phyloP scores from a whole-genome alignment of 768 basidiomycete genomes.

The Rhizopogon roseolus region DNA sequence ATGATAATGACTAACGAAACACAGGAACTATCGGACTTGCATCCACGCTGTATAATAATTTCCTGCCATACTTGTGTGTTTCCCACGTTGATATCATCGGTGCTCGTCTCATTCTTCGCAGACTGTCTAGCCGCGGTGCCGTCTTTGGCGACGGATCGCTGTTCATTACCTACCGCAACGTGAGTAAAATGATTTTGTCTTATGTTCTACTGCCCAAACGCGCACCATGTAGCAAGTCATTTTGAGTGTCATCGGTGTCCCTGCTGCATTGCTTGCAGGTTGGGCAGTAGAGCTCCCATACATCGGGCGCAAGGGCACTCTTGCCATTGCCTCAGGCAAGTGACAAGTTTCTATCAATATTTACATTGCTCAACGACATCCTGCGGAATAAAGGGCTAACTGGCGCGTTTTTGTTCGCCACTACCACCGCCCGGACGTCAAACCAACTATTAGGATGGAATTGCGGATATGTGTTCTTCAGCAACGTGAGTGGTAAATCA shows the following conservation, averaged over 20 bases:
- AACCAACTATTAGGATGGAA: constrained; percentile 75
- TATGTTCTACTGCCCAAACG: neutral
- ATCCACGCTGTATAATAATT: constrained; percentile 59
- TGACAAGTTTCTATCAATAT: constrained; percentile 14
- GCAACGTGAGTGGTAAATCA: constrained; percentile 38
- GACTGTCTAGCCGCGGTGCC: constrained; percentile 59
- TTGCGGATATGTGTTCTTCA: constrained; percentile 65
- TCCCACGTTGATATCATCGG: neutral
- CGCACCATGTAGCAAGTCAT: constrained; percentile 53
- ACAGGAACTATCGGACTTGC: constrained; percentile 71
- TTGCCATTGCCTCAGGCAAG: constrained; percentile 60
- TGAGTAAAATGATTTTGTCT: constrained; percentile 16
- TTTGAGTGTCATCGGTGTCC: constrained; percentile 61
- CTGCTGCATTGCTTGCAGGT: constrained; percentile 68
- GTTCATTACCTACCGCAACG: constrained; percentile 72
- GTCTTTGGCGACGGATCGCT: constrained; percentile 66
- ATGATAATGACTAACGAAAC: neutral
- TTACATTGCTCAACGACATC: constrained; percentile 40
- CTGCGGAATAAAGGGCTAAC: constrained; percentile 57
- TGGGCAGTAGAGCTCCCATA: constrained; percentile 62
- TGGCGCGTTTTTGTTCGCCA: constrained; percentile 69
- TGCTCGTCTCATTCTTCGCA: constrained; percentile 15
- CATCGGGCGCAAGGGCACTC: constrained; percentile 63
- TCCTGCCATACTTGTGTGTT: constrained; percentile 49
- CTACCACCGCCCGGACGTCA: constrained; percentile 69